Base-by-base conservation (phyloP, 164 flowering plant species). In the Vitis cinerea region DNA sequence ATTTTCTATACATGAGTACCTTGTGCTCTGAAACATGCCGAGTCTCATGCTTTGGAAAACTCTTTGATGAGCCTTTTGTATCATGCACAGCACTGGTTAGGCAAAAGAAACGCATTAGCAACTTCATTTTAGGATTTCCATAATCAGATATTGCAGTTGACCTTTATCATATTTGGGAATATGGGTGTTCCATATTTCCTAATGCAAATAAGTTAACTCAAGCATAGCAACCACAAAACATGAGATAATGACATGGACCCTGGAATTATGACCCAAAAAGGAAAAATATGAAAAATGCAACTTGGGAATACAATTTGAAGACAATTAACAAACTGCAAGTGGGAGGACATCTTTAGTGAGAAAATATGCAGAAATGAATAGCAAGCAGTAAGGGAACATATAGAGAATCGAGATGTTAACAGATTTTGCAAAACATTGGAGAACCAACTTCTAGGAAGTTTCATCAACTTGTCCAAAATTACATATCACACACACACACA, bases 11-110 rank as follows among this genome's bases (percentile, higher is more conserved):
- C 1, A 52, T 57, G 14, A 2, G 50, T 63, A 87, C 98, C 91
- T 92, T 90, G 70, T 92, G 96, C 76, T 92, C 96, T 65, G 98
- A 92, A 68, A 92, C 84, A 83, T 86, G 91, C 61, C 89, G 79
- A 7, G 91, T 86, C 75, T 92, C 96, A 79, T 90, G 92, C 83
- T 92, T 90, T 17, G 89, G 80, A 30, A 90, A 86, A 76, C 76
- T 84, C 82, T 89, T 92, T 30, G 96, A 90, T 58, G 85, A 70
- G 64, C 90, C 94, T 71, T 88, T 92, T 50, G 79, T 69, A 64
- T 90, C 97, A 68, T 77, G 91, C 58, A 72, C 78, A 51, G 81
- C 86, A 82, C 95, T 90, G 85, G 49, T 73, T 68, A 11, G 15
- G 71, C 55, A 69, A 76, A 47, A 49, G 10, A 73, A 15, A 53